phyloP scores from a whole-genome alignment of 352 stramenopile genomes.

The Blastocystis sp. region DNA sequence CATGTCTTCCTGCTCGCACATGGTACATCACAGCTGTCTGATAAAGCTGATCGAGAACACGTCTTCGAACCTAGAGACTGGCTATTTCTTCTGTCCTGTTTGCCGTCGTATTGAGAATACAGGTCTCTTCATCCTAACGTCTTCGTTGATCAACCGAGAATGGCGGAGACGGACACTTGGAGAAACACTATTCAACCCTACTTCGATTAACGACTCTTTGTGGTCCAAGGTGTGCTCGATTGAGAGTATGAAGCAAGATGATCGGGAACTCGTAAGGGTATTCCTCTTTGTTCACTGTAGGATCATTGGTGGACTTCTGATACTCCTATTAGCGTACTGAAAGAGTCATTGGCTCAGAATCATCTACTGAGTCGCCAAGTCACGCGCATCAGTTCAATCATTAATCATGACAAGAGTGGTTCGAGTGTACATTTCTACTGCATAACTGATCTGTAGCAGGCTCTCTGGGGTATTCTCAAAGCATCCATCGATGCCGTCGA shows the following conservation, averaged over 20 bases:
- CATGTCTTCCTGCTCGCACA: neutral
- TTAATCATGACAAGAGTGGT: neutral
- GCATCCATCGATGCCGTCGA: neutral
- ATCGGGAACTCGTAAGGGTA: neutral
- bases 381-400: neutral
- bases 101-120: neutral
- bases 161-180: neutral
- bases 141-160: neutral
- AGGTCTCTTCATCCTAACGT: neutral
- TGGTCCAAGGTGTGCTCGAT: neutral
- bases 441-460: neutral
- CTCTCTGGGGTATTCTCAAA: neutral
- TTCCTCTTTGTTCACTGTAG: neutral
- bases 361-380: neutral
- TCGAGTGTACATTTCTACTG: neutral
- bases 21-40: slow-evolving; percentile 18
- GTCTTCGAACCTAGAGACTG: neutral
- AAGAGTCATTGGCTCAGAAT: neutral
- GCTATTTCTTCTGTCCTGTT: slow-evolving; percentile 43
- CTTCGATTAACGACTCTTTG: neutral
- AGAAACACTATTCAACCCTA: neutral
- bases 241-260: neutral
- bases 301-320: neutral
- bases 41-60: neutral
- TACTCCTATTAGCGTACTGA: neutral